Conservation (phyloP, 768 basidiomycete genomes). For the Sporobolomyces phaffii region DNA sequence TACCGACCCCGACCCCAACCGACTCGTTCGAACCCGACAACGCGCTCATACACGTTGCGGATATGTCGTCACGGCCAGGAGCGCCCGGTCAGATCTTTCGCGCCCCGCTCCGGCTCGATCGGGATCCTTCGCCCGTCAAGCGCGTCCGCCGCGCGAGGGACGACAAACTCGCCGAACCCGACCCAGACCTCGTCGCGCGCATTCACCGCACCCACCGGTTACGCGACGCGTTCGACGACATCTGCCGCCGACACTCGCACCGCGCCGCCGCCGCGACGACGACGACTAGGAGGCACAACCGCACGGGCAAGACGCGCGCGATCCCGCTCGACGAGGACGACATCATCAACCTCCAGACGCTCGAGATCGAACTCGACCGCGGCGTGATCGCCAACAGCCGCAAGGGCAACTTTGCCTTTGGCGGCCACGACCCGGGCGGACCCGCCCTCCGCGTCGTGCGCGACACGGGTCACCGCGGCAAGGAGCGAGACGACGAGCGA, state of each 20-base stretch:
- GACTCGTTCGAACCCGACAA: no score
- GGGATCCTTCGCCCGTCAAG: no score
- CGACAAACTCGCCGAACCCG: not conserved
- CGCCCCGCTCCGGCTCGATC: not conserved
- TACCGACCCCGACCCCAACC: no score
- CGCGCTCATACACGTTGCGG: no score
- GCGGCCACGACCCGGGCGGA: not conserved
- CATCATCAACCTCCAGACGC: constrained; percentile 28
- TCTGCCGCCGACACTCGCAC: constrained; percentile 15
- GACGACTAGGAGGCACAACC: not conserved
- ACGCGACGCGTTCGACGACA: constrained; percentile 24
- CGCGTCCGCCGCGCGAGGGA: not conserved
- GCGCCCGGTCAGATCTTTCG: not conserved
- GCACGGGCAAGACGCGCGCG: constrained; percentile 17
- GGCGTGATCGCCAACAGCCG: constrained; percentile 15
- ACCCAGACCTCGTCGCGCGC: not conserved
- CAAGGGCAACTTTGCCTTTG: constrained; percentile 23
- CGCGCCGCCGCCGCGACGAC: not conserved
- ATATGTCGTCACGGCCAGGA: no score
- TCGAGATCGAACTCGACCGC: constrained; percentile 26
- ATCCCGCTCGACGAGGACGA: constrained; percentile 34
- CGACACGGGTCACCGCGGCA: not conserved
- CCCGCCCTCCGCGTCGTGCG: no score
- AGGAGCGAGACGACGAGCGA: not conserved
- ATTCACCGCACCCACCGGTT: constrained; percentile 9